A percentile compares a stretch with the other conserved stretches of the same genome.
Conservation (phyloP, 2,329 filamentous ascomycete species). For the Bimuria novae-zelandiae region DNA sequence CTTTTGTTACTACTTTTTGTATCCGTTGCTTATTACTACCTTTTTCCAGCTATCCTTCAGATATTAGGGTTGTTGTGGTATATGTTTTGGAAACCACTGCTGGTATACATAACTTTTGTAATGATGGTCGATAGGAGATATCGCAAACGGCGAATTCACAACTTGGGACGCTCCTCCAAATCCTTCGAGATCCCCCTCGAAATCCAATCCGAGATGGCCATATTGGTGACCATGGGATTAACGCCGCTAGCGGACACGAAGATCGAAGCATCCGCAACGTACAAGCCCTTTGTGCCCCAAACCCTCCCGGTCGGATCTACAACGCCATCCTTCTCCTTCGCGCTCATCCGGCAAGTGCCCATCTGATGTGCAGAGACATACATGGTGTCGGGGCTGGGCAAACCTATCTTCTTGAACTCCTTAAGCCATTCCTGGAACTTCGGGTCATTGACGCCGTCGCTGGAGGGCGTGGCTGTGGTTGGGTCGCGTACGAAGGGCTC, state of each 20-base stretch:
- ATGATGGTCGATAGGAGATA: not conserved
- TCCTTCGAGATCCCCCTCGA: slow-evolving; percentile 35
- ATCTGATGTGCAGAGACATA: slow-evolving; percentile 80
- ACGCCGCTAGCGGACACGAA: slow-evolving; percentile 78
- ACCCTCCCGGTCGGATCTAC: slow-evolving; percentile 54
- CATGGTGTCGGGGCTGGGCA: slow-evolving; percentile 55
- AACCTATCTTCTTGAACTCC: slow-evolving; percentile 55
- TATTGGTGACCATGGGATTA: slow-evolving; percentile 80
- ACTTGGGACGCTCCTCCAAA: slow-evolving; percentile 25
- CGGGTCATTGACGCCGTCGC: slow-evolving; percentile 60
- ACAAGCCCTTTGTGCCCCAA: slow-evolving; percentile 69
- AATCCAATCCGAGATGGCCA: slow-evolving; percentile 55
- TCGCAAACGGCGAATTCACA: slow-evolving; percentile 14
- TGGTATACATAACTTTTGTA: not conserved
- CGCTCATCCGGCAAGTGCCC: slow-evolving; percentile 76
- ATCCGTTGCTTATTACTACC: too few species aligned
- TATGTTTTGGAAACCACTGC: too few species aligned
- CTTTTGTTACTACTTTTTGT: too few species aligned
- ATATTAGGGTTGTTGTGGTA: too few species aligned
- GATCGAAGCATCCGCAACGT: slow-evolving; percentile 74
- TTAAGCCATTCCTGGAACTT: slow-evolving; percentile 66
- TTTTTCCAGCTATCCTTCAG: too few species aligned
- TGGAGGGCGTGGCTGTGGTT: slow-evolving; percentile 10
- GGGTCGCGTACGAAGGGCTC: slow-evolving; percentile 63
- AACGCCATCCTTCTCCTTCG: slow-evolving; percentile 47